Evolutionary conservation across 1,284 basidiomycete genomes (phyloP).

Genomic region (Naganishia sp.): DNA sequence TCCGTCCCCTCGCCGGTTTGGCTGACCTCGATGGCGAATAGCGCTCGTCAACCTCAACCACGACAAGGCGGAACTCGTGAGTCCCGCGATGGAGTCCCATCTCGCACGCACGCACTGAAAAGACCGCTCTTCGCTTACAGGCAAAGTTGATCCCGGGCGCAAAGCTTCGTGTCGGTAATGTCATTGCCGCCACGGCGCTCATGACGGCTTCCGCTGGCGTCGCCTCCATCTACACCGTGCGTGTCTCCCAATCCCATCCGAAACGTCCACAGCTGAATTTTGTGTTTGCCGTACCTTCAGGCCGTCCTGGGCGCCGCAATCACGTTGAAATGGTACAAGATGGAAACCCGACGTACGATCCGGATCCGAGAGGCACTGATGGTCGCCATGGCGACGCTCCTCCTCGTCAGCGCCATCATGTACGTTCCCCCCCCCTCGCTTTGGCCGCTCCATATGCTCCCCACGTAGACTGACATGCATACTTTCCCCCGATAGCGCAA

Average conservation of each 20-base stretch:
- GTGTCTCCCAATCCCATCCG: not conserved
- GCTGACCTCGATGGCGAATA: not conserved
- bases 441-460: not conserved
- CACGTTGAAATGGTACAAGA: conserved; percentile 27
- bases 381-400: conserved; percentile 16
- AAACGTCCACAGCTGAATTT: too few species aligned
- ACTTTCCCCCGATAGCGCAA: conserved; percentile 6
- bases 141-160: conserved; percentile 25
- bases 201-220: conserved; percentile 24
- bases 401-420: conserved; percentile 27
- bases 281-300: not conserved
- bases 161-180: conserved; percentile 22
- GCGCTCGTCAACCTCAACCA: conserved; percentile 27
- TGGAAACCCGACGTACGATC: conserved; percentile 28
- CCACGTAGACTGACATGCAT: not conserved
- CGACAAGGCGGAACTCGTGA: conserved; percentile 26
- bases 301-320: conserved; percentile 22
- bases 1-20: not conserved
- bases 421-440: conserved; percentile 1
- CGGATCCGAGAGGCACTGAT: conserved; percentile 26
- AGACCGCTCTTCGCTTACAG: not conserved
- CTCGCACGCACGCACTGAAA: not conserved
- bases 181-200: conserved; percentile 23
- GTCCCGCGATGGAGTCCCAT: not conserved
- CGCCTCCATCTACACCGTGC: conserved; percentile 28